Conservation (phyloP, 768 basidiomycete genomes). For the Harrya chromipes region DNA sequence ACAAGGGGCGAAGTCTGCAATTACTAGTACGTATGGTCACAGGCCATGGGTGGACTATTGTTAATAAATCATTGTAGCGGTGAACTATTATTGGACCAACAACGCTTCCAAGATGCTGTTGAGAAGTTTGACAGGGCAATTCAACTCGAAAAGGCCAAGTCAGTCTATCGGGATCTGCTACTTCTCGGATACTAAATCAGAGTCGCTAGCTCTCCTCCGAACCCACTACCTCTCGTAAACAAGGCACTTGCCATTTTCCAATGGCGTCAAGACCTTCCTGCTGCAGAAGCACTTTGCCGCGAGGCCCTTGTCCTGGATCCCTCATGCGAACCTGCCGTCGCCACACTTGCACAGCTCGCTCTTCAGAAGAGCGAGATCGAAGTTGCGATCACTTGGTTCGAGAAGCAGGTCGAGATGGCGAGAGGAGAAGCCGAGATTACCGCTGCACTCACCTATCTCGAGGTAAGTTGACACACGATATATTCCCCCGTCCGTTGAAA, state of each 20-base stretch:
- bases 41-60: neutral
- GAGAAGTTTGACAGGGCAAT: constrained; percentile 92
- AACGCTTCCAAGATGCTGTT: constrained; percentile 81
- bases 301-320: constrained; percentile 88
- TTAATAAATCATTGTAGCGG: constrained; percentile 51
- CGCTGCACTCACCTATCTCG: constrained; percentile 74
- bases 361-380: constrained; percentile 90
- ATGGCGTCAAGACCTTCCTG: constrained; percentile 86
- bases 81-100: constrained; percentile 90
- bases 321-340: constrained; percentile 95
- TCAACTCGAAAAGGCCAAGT: constrained; percentile 82
- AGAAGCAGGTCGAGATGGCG: constrained; percentile 78
- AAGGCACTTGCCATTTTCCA: constrained; percentile 96
- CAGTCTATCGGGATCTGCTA: constrained; percentile 11
- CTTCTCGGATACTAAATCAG: neutral
- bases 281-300: constrained; percentile 80
- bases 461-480: constrained; percentile 43
- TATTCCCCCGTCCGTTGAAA: neutral
- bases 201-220: constrained; percentile 48
- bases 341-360: constrained; percentile 89
- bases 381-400: constrained; percentile 83
- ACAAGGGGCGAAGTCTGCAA: constrained; percentile 86
- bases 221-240: constrained; percentile 94
- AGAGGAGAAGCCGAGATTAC: constrained; percentile 88
- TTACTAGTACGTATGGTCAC: constrained; percentile 70